Percentiles rank a stretch among this genome's conserved stretches.
These are phyloP conservation scores for Wolfiporia cocos DNA, from an alignment of 1,284 basidiomycete species.

Conservation along the genomic window DNA sequence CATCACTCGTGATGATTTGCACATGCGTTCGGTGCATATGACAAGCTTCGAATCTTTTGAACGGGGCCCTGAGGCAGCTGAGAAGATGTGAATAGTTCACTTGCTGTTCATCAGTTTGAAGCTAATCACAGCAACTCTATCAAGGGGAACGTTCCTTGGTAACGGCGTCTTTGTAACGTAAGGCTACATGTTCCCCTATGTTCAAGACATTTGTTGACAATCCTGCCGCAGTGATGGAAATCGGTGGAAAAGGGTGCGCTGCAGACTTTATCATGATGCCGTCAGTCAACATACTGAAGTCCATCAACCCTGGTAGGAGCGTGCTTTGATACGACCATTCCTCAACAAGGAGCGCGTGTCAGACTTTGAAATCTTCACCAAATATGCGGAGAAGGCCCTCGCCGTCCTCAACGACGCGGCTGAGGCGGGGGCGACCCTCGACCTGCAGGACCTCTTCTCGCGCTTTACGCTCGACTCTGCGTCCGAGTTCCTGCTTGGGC, in stretches of 20 bases:
- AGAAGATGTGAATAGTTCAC: constrained; percentile 49
- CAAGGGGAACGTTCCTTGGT: constrained; percentile 41
- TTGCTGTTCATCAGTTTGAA: too few relatives aligned
- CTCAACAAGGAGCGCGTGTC: constrained; percentile 8
- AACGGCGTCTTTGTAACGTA: constrained; percentile 6
- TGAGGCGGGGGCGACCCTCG: neutral
- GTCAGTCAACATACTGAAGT: neutral
- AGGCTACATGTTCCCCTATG: too few relatives aligned
- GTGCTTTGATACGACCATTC: constrained; percentile 10
- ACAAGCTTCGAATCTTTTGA: constrained; percentile 33
- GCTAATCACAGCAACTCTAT: too few relatives aligned
- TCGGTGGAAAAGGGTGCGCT: constrained; percentile 4
- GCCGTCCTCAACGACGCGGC: constrained; percentile 1
- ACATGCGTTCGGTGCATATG: constrained; percentile 5
- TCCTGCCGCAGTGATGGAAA: neutral
- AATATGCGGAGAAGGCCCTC: constrained; percentile 3
- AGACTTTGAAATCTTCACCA: constrained; percentile 7
- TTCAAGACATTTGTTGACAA: too few relatives aligned
- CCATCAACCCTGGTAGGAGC: neutral
- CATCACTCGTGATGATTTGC: constrained; percentile 5
- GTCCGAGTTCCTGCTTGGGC: constrained; percentile 32
- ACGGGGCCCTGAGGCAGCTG: constrained; percentile 51
- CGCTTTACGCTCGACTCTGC: constrained; percentile 33
- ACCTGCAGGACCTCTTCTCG: constrained; percentile 25
- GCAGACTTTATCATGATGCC: neutral